Evolutionary conservation across 1,284 basidiomycete genomes (phyloP).

Genomic region (Acaromyces ingoldii): DNA sequence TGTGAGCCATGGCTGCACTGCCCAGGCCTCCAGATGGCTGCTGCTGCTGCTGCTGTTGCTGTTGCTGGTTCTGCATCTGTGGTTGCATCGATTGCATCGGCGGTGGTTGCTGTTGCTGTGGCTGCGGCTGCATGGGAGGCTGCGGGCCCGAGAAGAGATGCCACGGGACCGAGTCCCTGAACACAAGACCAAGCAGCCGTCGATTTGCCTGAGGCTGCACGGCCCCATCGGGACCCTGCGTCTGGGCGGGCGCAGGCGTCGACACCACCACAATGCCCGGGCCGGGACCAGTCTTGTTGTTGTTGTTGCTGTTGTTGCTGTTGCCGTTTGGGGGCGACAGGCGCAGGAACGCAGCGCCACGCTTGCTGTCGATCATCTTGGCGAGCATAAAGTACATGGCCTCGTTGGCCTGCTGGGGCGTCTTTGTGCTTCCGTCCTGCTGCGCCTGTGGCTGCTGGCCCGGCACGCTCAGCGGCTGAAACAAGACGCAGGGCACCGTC

Average conservation of each 20-base stretch:
- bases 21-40: too few relatives aligned
- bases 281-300: constrained; percentile 13
- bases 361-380: constrained; percentile 29
- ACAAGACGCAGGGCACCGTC: constrained; percentile 29
- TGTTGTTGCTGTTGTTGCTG: constrained; percentile 11
- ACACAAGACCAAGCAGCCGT: constrained; percentile 28
- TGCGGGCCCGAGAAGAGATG: constrained; percentile 2
- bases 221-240: constrained; percentile 2
- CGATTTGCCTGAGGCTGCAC: constrained; percentile 11
- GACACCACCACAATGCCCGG: constrained; percentile 34
- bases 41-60: too few relatives aligned
- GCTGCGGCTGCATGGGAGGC: too few relatives aligned
- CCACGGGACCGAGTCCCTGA: constrained; percentile 28
- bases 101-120: too few relatives aligned
- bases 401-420: constrained; percentile 21
- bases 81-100: too few relatives aligned
- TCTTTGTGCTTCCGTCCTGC: too few relatives aligned
- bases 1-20: too few relatives aligned
- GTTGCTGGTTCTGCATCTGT: too few relatives aligned
- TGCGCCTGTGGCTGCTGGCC: background rate
- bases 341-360: constrained; percentile 29
- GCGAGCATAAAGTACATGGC: constrained; percentile 35
- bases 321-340: too few relatives aligned
- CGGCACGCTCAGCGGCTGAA: constrained; percentile 5
- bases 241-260: constrained; percentile 20